These are phyloP conservation scores for Cyclotella atomus DNA, from an alignment of 108 stramenopile species.

Conservation along the genomic window DNA sequence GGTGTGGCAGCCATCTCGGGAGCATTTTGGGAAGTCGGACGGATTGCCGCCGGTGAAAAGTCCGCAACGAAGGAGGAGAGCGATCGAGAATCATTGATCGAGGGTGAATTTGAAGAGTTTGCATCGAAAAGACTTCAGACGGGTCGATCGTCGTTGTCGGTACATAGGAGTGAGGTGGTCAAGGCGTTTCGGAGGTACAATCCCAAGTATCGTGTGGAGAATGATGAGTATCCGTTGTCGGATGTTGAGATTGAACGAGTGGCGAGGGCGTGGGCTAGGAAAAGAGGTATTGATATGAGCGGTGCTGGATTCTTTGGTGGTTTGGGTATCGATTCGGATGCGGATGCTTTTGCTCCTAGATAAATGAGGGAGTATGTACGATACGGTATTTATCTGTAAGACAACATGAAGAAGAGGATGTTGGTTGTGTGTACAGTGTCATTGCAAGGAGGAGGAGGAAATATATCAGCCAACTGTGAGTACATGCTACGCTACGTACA, in stretches of 20 bases:
- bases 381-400: too few relatives aligned
- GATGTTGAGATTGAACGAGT: conserved; percentile 85
- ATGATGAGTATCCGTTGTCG: conserved; percentile 62
- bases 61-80: conserved; percentile 61
- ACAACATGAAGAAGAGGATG: background rate
- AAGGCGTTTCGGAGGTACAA: conserved; percentile 81
- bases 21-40: conserved; percentile 75
- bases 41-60: conserved; percentile 73
- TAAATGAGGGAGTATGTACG: background rate
- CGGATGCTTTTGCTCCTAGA: conserved; percentile 65
- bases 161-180: conserved; percentile 76
- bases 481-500: too few relatives aligned
- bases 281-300: conserved; percentile 68
- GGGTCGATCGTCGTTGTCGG: conserved; percentile 1
- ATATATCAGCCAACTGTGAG: too few relatives aligned
- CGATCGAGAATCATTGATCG: conserved; percentile 59
- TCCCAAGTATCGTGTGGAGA: conserved; percentile 79
- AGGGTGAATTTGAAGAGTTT: conserved; percentile 81
- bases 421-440: too few relatives aligned
- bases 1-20: conserved; percentile 76
- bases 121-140: conserved; percentile 57
- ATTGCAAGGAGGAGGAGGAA: too few relatives aligned
- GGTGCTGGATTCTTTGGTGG: conserved; percentile 79
- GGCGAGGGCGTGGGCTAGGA: conserved; percentile 60
- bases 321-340: conserved; percentile 68